These are phyloP conservation scores for Pontederia crassipes DNA, from an alignment of 176 grass and related monocot species.

Conservation along the genomic window DNA sequence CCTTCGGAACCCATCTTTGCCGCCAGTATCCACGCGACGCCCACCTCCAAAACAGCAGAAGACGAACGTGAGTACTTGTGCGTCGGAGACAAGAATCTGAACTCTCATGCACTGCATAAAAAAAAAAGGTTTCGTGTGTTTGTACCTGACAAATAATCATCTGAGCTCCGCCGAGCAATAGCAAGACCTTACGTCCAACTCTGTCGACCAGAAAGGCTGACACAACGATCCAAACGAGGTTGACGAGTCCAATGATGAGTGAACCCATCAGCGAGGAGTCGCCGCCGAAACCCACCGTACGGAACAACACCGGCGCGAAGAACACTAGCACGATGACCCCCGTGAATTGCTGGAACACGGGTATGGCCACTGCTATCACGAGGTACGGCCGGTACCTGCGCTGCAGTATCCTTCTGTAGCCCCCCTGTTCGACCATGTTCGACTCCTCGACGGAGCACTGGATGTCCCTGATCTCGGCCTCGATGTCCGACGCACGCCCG, in stretches of 20 bases:
- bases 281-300: conserved; percentile 67
- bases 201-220: conserved; percentile 62
- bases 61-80: too few species aligned
- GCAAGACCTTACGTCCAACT: conserved; percentile 55
- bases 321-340: conserved; percentile 62
- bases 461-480: conserved; percentile 56
- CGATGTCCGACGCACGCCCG: conserved; percentile 39
- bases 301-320: conserved; percentile 73
- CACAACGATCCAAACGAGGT: conserved; percentile 36
- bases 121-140: neutral
- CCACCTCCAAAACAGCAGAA: conserved; percentile 28
- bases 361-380: conserved; percentile 58
- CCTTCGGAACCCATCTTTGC: conserved; percentile 29
- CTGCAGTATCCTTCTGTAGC: conserved; percentile 36
- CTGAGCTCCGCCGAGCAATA: conserved; percentile 53
- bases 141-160: conserved; percentile 62
- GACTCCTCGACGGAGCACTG: conserved; percentile 22
- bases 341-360: conserved; percentile 75
- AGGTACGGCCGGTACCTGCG: conserved; percentile 72
- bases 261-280: conserved; percentile 56
- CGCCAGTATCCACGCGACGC: conserved; percentile 60
- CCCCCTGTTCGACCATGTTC: conserved; percentile 34
- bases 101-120: neutral
- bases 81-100: too few species aligned
- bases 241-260: conserved; percentile 45